A percentile compares a stretch with the other conserved stretches of the same genome.
phyloP scores from a whole-genome alignment of 2,329 filamentous ascomycete genomes.

The Colletotrichum eleusines region DNA sequence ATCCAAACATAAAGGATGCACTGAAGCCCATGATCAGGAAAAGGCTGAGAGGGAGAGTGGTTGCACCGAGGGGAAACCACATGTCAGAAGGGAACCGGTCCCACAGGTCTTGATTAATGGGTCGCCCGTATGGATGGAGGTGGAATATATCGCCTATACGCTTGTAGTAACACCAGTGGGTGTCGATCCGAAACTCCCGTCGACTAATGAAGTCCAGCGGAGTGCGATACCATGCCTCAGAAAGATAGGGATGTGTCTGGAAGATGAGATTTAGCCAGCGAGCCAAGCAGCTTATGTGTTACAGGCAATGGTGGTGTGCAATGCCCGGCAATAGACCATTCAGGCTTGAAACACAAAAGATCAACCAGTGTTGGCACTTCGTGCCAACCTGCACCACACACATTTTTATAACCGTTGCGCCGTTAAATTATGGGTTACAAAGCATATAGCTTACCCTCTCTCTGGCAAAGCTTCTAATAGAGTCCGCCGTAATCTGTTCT shows the following conservation, averaged over 20 bases:
- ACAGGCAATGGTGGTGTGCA: too few species aligned
- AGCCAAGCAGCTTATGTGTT: too few species aligned
- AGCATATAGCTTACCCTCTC: too few species aligned
- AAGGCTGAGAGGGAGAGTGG: slow-evolving; percentile 22
- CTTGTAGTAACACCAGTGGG: slow-evolving; percentile 45
- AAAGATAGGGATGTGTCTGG: slow-evolving; percentile 45
- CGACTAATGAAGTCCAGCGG: slow-evolving; percentile 50
- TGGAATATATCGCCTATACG: slow-evolving; percentile 40
- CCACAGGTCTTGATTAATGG: slow-evolving; percentile 42
- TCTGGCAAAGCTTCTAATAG: too few species aligned
- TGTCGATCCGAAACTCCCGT: slow-evolving; percentile 40
- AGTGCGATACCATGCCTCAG: slow-evolving; percentile 47
- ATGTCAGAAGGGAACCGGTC: slow-evolving; percentile 46
- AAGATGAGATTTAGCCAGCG: slow-evolving; percentile 7
- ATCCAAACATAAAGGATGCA: slow-evolving; percentile 44
- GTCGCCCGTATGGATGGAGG: slow-evolving; percentile 41
- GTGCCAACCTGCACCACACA: too few species aligned
- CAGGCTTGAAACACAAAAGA: too few species aligned
- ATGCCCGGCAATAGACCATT: too few species aligned
- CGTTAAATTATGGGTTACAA: too few species aligned
- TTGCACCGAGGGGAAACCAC: slow-evolving; percentile 37
- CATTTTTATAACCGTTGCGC: too few species aligned
- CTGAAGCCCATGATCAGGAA: slow-evolving; percentile 41
- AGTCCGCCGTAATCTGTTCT: slow-evolving; percentile 12
- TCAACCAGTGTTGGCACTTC: too few species aligned